Percentiles rank a stretch among this genome's conserved stretches.
These are phyloP conservation scores for Orobanche coerulescens DNA, from an alignment of 257 asterid species.

Conservation along the genomic window DNA sequence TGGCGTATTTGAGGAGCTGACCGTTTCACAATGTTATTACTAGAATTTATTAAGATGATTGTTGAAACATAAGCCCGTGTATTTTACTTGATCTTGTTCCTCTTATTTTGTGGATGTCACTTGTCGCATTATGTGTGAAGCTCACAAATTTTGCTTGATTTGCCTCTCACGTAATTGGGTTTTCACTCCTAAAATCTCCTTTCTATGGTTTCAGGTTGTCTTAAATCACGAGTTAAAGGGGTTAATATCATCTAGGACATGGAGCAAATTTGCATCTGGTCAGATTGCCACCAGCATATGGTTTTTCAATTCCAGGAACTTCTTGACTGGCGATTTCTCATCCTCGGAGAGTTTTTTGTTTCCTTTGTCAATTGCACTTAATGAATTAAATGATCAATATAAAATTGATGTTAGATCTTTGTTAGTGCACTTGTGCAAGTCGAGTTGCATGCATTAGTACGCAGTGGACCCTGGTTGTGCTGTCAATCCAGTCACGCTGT, in stretches of 20 bases:
- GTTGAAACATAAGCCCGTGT: not conserved
- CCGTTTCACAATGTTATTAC: not conserved
- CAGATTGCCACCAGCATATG: conserved; percentile 49
- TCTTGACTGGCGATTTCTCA: conserved; percentile 76
- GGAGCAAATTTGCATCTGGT: conserved; percentile 66
- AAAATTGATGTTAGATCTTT: conserved; percentile 37
- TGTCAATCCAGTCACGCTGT: conserved; percentile 27
- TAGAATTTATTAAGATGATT: not conserved
- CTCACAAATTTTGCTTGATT: not conserved
- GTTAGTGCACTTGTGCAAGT: conserved; percentile 39
- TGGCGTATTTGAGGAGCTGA: not conserved
- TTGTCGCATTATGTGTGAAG: not conserved
- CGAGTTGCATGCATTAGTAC: conserved; percentile 33
- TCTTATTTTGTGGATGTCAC: not conserved
- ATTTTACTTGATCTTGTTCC: not conserved
- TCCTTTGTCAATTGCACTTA: conserved; percentile 84
- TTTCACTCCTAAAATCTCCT: not conserved
- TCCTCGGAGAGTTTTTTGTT: conserved; percentile 59
- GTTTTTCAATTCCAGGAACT: conserved; percentile 64
- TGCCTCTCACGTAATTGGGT: not conserved
- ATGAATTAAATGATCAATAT: conserved; percentile 40
- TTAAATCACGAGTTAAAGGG: conserved; percentile 32
- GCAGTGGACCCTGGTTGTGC: conserved; percentile 20
- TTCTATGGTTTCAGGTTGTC: conserved; percentile 21
- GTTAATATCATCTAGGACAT: conserved; percentile 57